These are phyloP conservation scores for Stevia rebaudiana DNA, from an alignment of 140 eudicot genomes.

Conservation along the genomic window DNA sequence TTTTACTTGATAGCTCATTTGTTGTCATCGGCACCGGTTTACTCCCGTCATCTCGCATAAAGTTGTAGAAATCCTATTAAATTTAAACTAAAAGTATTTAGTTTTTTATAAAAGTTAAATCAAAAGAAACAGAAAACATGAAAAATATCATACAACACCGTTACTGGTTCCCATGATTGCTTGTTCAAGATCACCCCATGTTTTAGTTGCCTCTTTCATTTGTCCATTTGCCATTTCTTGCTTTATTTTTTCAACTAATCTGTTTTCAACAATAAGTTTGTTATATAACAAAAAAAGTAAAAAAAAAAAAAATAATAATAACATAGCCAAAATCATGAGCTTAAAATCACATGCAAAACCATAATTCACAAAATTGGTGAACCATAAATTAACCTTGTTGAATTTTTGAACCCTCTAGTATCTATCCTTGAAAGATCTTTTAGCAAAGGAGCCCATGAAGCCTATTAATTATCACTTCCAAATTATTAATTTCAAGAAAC, in stretches of 20 bases:
- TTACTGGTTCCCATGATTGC: constrained; percentile 45
- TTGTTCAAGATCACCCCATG: constrained; percentile 53
- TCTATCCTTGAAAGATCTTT: constrained; percentile 75
- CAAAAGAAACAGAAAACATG: neutral
- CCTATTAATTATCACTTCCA: constrained; percentile 29
- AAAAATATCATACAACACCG: constrained; percentile 41
- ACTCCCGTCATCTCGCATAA: constrained; percentile 44
- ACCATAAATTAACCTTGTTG: constrained; percentile 43
- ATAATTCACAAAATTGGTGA: constrained; percentile 12
- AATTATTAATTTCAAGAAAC: constrained; percentile 5
- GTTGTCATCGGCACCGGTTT: constrained; percentile 37
- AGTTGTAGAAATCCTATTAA: constrained; percentile 85
- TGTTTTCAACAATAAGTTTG: constrained; percentile 33
- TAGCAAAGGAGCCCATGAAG: constrained; percentile 76
- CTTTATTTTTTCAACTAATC: constrained; percentile 50
- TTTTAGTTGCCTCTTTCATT: constrained; percentile 45
- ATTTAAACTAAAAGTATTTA: neutral
- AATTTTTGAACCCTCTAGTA: constrained; percentile 37
- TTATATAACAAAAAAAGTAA: constrained; percentile 20
- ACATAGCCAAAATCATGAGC: neutral
- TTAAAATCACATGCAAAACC: constrained; percentile 22
- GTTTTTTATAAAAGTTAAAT: neutral
- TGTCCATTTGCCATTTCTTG: constrained; percentile 42
- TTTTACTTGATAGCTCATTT: constrained; percentile 22
- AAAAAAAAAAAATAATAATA: too few relatives aligned